Evolutionary conservation across 2,329 filamentous ascomycete species (phyloP).

Genomic region (Fusarium camptoceras): DNA sequence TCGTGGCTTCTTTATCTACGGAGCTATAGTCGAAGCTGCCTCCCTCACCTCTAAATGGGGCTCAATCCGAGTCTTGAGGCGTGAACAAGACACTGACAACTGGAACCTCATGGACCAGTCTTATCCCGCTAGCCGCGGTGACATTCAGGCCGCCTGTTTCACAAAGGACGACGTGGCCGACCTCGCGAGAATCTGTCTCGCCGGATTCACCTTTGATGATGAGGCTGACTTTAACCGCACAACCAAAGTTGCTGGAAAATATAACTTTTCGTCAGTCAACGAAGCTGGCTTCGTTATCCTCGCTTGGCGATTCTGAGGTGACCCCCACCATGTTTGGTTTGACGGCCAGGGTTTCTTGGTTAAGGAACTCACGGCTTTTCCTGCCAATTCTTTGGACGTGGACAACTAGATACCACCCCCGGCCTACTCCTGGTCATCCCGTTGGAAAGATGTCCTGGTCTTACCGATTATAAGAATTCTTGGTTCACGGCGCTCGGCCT

Average conservation of each 20-base stretch:
- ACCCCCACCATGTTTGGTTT: not conserved
- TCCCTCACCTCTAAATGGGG: not conserved
- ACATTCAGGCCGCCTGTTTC: not conserved
- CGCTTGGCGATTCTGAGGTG: not conserved
- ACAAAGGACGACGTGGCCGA: not conserved
- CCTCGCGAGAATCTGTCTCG: not conserved
- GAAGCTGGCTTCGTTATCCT: not conserved
- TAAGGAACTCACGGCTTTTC: not conserved
- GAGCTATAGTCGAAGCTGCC: not conserved
- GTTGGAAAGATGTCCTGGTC: not conserved
- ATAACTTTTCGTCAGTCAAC: not conserved
- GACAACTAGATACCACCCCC: not conserved
- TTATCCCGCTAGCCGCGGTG: not conserved
- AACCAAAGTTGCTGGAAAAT: not conserved
- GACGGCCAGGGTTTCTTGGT: not conserved
- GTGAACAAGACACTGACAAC: not conserved
- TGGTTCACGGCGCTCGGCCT: not conserved
- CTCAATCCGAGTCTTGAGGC: not conserved
- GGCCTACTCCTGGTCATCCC: not conserved
- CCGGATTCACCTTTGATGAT: not conserved
- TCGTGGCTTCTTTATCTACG: not conserved
- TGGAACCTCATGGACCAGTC: not conserved
- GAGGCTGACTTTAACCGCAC: not conserved
- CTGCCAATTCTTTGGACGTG: not conserved
- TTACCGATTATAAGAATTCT: not conserved